Base-by-base conservation (phyloP, 371 early-diverging fungal genomes). In the Gilbertella persicaria region DNA sequence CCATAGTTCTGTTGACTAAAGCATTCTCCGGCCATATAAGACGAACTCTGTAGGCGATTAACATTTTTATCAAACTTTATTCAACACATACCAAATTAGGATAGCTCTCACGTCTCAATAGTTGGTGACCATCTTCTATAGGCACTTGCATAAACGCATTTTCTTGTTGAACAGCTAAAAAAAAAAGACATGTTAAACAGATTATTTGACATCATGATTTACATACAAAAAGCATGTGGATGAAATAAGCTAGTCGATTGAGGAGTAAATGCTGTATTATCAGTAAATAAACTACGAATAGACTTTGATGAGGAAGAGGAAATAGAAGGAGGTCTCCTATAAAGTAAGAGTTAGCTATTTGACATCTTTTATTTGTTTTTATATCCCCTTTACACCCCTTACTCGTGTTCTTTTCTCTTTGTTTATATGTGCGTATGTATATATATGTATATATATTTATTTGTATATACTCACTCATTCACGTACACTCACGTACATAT, bases 211-310 rank as follows among this genome's bases (percentile, higher is more conserved):
- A 16, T 29, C 7, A 17, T 45, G 12, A 39, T 20, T 24, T n/a
- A 45, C 53, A 28, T 45, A 53, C 53, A 53, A 38, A 53, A 53
- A 6, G 53, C 44, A 20, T 46, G 44, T 19, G 58, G 47, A 33
- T 53, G 57, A 29, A 69, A 69, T 12, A 69, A 52, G 43, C 66
- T 66, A 2, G 54, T 54, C 10, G 62, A 60, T 42, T 61, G 65
- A 57, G 69, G 69, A 33, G 70, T 66, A 47, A 69, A 66, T 37
- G 70, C 62, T 46, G 63, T 62, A 53, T 53, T 62, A 45, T 69
- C 63, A 21, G 71, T 55, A 44, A 70, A 66, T 39, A 70, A 56
- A 61, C 71, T 58, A 47, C 67, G 63, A 42, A 70, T 52, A 55
- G 70, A 66, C 51, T 50, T 62, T 46, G 60, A 41, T 39, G 58